Conservation (phyloP, 768 basidiomycete species). For the Multifurca ochricompacta region DNA sequence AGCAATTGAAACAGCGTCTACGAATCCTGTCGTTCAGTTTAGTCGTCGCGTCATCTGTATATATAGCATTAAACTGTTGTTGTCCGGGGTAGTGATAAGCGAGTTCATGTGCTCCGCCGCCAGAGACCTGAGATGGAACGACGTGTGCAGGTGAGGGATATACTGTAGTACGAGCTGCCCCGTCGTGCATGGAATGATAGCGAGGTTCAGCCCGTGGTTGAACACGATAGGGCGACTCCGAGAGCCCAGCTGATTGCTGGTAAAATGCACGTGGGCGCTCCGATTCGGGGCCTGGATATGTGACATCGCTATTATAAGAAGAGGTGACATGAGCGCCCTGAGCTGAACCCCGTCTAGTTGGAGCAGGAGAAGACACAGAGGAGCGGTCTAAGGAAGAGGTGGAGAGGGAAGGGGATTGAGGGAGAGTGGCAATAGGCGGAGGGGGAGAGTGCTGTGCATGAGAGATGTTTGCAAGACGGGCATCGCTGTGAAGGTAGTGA, state of each 20-base stretch:
- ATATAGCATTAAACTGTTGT: slow-evolving; percentile 33
- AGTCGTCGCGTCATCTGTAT: slow-evolving; percentile 75
- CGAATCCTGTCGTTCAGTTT: slow-evolving; percentile 73
- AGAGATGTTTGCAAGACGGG: slow-evolving; percentile 33
- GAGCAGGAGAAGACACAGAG: slow-evolving; percentile 51
- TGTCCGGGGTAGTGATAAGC: slow-evolving; percentile 35
- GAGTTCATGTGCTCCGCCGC: slow-evolving; percentile 20
- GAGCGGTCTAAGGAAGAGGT: slow-evolving; percentile 54
- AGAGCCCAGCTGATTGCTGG: slow-evolving; percentile 1
- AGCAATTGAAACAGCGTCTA: slow-evolving; percentile 76
- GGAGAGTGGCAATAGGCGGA: slow-evolving; percentile 38
- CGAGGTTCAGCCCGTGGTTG: slow-evolving; percentile 19
- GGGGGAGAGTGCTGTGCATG: slow-evolving; percentile 37
- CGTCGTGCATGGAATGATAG: slow-evolving; percentile 18
- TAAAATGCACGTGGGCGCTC: slow-evolving; percentile 18
- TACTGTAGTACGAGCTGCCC: slow-evolving; percentile 1
- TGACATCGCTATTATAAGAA: slow-evolving; percentile 29
- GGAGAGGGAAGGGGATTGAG: slow-evolving; percentile 55
- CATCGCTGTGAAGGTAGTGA: slow-evolving; percentile 33
- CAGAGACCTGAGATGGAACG: slow-evolving; percentile 22
- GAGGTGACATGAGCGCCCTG: slow-evolving; percentile 32
- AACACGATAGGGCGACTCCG: slow-evolving; percentile 13
- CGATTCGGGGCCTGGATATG: slow-evolving; percentile 11
- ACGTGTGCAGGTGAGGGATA: slow-evolving; percentile 24
- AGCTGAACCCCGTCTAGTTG: slow-evolving; percentile 35